These are phyloP conservation scores for Bipolaris oryzae DNA, from an alignment of 2,329 filamentous ascomycete species.

Conservation along the genomic window DNA sequence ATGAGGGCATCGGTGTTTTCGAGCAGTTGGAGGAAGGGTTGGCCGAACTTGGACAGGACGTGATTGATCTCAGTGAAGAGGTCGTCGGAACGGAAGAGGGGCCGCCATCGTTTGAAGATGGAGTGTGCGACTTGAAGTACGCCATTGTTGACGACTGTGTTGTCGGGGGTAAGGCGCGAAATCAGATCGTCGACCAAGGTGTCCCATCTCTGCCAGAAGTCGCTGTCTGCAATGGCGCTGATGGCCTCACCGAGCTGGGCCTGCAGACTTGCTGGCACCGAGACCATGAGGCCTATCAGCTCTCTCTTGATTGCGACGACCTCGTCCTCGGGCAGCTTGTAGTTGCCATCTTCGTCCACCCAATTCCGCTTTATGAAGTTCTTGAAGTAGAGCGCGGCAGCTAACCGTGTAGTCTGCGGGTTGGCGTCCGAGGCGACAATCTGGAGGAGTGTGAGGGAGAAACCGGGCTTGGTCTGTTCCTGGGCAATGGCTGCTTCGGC, in stretches of 20 bases:
- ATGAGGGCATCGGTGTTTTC: slow-evolving; percentile 73
- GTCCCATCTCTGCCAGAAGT: slow-evolving; percentile 96
- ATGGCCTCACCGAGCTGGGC: slow-evolving; percentile 95
- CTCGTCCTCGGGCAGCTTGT: slow-evolving; percentile 83
- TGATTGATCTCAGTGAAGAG: slow-evolving; percentile 97
- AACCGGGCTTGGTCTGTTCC: slow-evolving; percentile 82
- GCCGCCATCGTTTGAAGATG: slow-evolving; percentile 95
- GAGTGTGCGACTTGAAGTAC: slow-evolving; percentile 97
- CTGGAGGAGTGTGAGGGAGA: slow-evolving; percentile 83
- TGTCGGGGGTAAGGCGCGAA: slow-evolving; percentile 78
- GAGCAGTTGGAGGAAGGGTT: slow-evolving; percentile 81
- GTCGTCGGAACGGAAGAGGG: slow-evolving; percentile 89
- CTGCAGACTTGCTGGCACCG: slow-evolving; percentile 84
- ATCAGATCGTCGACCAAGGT: slow-evolving; percentile 94
- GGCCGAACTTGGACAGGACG: slow-evolving; percentile 83
- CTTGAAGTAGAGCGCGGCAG: slow-evolving; percentile 94
- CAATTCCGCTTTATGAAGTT: slow-evolving; percentile 97
- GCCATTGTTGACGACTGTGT: slow-evolving; percentile 86
- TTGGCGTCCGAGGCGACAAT: slow-evolving; percentile 80
- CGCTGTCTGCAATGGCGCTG: slow-evolving; percentile 95
- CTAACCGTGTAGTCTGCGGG: slow-evolving; percentile 78
- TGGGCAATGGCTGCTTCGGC: slow-evolving; percentile 80
- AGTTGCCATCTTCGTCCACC: slow-evolving; percentile 92
- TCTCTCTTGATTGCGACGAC: slow-evolving; percentile 91
- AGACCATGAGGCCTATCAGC: slow-evolving; percentile 95